These are phyloP conservation scores for Aaosphaeria pasadenensis DNA, from an alignment of 2,329 filamentous ascomycete species.

Conservation along the genomic window DNA sequence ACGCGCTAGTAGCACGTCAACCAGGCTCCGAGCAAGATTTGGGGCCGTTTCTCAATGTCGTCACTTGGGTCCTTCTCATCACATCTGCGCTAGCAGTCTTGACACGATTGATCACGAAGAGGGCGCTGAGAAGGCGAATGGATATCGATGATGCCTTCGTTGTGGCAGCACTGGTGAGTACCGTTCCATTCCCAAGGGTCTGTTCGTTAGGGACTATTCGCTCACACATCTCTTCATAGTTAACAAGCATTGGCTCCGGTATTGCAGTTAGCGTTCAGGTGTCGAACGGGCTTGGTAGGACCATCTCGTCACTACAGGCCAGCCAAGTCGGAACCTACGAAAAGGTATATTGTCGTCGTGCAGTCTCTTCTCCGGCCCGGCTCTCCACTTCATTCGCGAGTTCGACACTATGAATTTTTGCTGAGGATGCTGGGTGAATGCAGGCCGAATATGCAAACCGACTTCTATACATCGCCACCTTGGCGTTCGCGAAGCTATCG, in stretches of 20 bases:
- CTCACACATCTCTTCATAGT: slow-evolving; percentile 11
- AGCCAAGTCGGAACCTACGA: slow-evolving; percentile 23
- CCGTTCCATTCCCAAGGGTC: too few relatives aligned
- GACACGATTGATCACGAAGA: slow-evolving; percentile 33
- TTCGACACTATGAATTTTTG: neutral
- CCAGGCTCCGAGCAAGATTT: slow-evolving; percentile 25
- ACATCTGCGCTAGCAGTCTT: slow-evolving; percentile 31
- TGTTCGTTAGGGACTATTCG: neutral
- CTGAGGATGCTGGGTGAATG: neutral
- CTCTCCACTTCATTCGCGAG: neutral
- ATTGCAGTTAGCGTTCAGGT: slow-evolving; percentile 28
- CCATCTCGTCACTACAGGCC: slow-evolving; percentile 15
- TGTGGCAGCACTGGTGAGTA: slow-evolving; percentile 29
- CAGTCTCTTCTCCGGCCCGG: neutral
- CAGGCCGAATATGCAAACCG: slow-evolving; percentile 36
- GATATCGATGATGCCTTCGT: slow-evolving; percentile 35
- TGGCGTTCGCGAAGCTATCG: slow-evolving; percentile 32
- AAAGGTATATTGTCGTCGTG: slow-evolving; percentile 21
- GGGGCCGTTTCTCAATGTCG: slow-evolving; percentile 33
- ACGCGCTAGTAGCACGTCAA: slow-evolving; percentile 20
- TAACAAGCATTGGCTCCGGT: slow-evolving; percentile 31
- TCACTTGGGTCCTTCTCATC: slow-evolving; percentile 34
- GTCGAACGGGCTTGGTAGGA: slow-evolving; percentile 28
- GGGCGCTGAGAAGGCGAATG: slow-evolving; percentile 25
- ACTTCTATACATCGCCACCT: slow-evolving; percentile 31